These are phyloP conservation scores for Escallonia rubra DNA, from an alignment of 129 eudicot genomes.

Conservation along the genomic window DNA sequence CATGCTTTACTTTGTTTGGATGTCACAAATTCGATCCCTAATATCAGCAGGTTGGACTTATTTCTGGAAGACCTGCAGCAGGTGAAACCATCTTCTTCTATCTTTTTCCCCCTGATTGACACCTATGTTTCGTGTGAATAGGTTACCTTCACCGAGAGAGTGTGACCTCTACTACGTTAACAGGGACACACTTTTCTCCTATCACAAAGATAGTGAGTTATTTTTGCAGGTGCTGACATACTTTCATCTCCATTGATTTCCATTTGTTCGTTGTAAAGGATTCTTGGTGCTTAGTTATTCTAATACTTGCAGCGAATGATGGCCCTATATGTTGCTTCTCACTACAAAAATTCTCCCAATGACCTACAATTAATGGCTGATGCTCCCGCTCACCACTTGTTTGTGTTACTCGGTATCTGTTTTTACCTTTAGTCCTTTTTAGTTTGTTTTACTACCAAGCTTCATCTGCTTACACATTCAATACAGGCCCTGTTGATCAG, in stretches of 20 bases:
- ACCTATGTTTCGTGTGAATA: constrained; percentile 20
- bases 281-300: constrained; percentile 10
- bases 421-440: not conserved
- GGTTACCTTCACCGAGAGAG: constrained; percentile 80
- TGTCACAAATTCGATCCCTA: constrained; percentile 70
- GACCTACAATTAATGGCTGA: constrained; percentile 95
- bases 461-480: not conserved
- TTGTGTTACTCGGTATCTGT: constrained; percentile 78
- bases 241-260: not conserved
- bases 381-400: constrained; percentile 96
- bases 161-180: constrained; percentile 96
- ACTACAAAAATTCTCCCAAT: constrained; percentile 94
- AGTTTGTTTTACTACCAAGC: not conserved
- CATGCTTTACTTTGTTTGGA: constrained; percentile 83
- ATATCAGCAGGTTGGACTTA: constrained; percentile 59
- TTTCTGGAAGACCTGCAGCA: constrained; percentile 7
- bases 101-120: not conserved
- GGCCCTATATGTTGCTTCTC: constrained; percentile 97
- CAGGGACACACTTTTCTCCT: constrained; percentile 96
- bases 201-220: constrained; percentile 87
- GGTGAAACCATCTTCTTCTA: constrained; percentile 2
- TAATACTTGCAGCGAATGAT: constrained; percentile 80
- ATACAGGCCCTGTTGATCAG: constrained; percentile 93
- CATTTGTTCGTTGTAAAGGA: not conserved
- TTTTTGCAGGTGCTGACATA: constrained; percentile 66